Base-by-base conservation (phyloP, 2,329 filamentous ascomycete species). In the Penicillium sp. region DNA sequence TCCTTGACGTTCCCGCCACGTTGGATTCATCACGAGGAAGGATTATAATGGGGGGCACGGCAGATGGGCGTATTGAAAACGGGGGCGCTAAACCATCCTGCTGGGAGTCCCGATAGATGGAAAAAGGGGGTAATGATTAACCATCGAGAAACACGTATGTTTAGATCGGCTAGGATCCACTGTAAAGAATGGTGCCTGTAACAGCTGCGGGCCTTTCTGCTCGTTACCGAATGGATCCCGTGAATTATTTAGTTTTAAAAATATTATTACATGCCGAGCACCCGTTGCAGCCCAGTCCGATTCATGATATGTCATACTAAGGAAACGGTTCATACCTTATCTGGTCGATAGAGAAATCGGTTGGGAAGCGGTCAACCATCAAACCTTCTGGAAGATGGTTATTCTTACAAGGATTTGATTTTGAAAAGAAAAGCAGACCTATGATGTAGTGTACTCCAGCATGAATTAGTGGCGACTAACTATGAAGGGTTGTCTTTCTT, bases 11-110 rank as follows among this genome's bases (percentile, higher is more conserved):
- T 60, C 64, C 68, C 63, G 67, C 65, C 69, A 70, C 68, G 68
- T 65, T 70, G 59, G 63, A 67, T 63, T 67, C 62, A 68, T 68
- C 65, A 70, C 63, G 68, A 63, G 62, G 56, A 44, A 48, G 11
- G 43, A 52, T 54, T 37, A 35, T 60, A 56, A 52, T 54, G 51
- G 55, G 53, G 27, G 26, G 27, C 33, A 31, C 39, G 45, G 33
- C 55, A 55, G 54, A 59, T 57, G 46, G 61, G 46, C 41, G 33
- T 33, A 55, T 64, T 60, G 37, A 52, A 58, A 62, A 65, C 39
- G 49, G 52, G 50, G 35, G 56, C 54, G 50, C 43, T 21, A 33
- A 55, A 59, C 58, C 59, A 58, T 51, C 41, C 48, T 49, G 22
- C 49, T 63, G 57, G 58, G 45, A 61, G 14, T 19, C 51, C 63